Base-by-base conservation (phyloP, 169 alveolate species). In the Cryptosporidium sp. region DNA sequence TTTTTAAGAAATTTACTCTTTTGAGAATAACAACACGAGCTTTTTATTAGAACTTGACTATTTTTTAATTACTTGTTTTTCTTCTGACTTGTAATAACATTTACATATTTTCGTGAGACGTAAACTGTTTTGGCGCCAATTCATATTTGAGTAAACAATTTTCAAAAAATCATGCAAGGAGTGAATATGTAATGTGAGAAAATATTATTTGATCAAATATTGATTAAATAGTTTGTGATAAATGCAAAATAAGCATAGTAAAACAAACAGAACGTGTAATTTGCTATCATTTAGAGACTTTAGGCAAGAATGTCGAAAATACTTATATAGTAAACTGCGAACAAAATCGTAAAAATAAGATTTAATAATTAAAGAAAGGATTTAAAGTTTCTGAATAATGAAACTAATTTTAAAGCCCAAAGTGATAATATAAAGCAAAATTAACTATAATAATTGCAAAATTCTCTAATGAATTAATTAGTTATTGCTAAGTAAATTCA, bases 401-500 rank as follows among this genome's bases (percentile, higher is more conserved):
- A 10, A 68, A 68, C 44, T 68, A 68, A 33, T 31, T 21, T 31
- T 48, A 9, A 51, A 44, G 35, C 39, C 29, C 16, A 45, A 44
- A 71, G 56, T 8, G 67, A 70, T 39, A 53, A 23, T 51, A 51
- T 51, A 69, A 48, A 48, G 56, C 56, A 48, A 48, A 48, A 48
- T 48, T 48, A 23, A 48, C 56, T 5, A 48, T 48, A 7, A 48
- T 48, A 48, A 14, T 48, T 14, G 12, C 1, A 48, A 2, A 48
- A 12, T 0, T 61, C n/a, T 61, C 4, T 2, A 18, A 0, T 10
- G 16, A 26, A 0, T 31, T n/a, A 23, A 68, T 37, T 80, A 80
- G 60, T 44, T 80, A 65, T 70, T 80, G 53, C 70, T 65, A 3
- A 80, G 53, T 12, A 80, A n/a, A 18, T 18, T 39, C 62, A 80